Percentiles rank a stretch among this genome's conserved stretches.
Conservation (phyloP, 2,329 filamentous ascomycete genomes). For the Colletotrichum destructivum region DNA sequence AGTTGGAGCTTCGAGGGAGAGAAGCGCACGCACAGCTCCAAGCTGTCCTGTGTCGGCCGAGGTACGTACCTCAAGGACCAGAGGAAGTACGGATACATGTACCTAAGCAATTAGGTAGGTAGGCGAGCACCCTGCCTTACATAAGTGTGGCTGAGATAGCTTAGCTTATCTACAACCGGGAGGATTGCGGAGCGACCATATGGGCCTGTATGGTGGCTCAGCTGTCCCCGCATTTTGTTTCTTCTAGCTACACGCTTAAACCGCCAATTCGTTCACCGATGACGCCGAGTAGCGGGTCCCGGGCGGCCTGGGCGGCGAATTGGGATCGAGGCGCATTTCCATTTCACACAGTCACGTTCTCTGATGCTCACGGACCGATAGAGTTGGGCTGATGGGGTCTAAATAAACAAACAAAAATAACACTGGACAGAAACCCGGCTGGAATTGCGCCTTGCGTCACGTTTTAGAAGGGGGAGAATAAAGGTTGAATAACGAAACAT, state of each 20-base stretch:
- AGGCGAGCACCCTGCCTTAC: neutral
- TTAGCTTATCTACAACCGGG: rapidly evolving
- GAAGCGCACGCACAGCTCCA: conserved; percentile 23
- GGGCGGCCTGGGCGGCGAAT: neutral
- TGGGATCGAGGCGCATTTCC: neutral
- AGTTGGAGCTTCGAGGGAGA: neutral
- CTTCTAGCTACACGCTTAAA: conserved; percentile 18
- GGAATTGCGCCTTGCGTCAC: too few relatives aligned
- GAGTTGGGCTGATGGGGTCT: too few relatives aligned
- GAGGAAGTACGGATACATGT: conserved; percentile 12
- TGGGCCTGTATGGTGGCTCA: neutral
- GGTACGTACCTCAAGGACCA: neutral
- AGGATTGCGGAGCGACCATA: rapidly evolving
- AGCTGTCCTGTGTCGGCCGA: conserved; percentile 28
- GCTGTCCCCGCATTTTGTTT: neutral
- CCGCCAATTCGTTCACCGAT: neutral
- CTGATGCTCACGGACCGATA: neutral
- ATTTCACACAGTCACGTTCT: neutral
- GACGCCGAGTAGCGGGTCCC: conserved; percentile 14
- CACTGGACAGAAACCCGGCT: too few relatives aligned
- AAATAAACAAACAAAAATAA: too few relatives aligned
- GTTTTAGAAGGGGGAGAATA: too few relatives aligned
- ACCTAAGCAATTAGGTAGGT: neutral
- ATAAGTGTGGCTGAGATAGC: neutral
- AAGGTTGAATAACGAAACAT: too few relatives aligned